Evolutionary conservation across 805 yeast genomes (phyloP).

Genomic region (Hanseniaspora lindneri): DNA sequence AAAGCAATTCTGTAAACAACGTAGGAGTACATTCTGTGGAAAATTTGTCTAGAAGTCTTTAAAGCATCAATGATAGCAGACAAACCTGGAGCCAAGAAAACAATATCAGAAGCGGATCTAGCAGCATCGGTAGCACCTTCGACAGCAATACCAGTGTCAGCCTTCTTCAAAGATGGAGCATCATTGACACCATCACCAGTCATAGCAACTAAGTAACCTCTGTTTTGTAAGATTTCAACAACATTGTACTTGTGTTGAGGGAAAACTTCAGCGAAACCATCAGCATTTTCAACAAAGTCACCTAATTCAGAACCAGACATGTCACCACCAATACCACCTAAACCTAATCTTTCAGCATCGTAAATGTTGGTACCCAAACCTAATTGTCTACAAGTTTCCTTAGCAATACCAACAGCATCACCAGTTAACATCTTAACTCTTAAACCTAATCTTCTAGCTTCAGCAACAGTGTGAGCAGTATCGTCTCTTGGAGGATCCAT

Average conservation of each 20-base stretch:
- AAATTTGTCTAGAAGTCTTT: conserved; percentile 91
- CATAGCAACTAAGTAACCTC: conserved; percentile 97
- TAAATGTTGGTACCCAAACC: conserved; percentile 93
- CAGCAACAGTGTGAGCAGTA: conserved; percentile 86
- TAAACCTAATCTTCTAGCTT: conserved; percentile 83
- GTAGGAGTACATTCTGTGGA: conserved; percentile 98
- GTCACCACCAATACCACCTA: conserved; percentile 85
- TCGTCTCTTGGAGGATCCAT: conserved; percentile 99
- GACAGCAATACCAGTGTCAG: conserved; percentile 93
- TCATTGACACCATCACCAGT: conserved; percentile 99
- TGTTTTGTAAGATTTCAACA: conserved; percentile 85
- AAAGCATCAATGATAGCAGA: conserved; percentile 89
- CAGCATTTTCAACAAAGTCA: conserved; percentile 94
- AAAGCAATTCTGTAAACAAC: conserved; percentile 96
- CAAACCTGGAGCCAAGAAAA: conserved; percentile 89
- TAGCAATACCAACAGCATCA: conserved; percentile 98
- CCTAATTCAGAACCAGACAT: conserved; percentile 96
- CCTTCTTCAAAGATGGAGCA: conserved; percentile 95
- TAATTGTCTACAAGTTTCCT: conserved; percentile 95
- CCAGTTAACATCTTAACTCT: conserved; percentile 97
- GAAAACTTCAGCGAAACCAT: conserved; percentile 97
- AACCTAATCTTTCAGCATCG: conserved; percentile 93
- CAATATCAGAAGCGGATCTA: conserved; percentile 93
- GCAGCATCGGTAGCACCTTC: conserved; percentile 98
- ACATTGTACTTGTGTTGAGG: conserved; percentile 95